Conservation (phyloP, 768 basidiomycete genomes). For the Tricholoma terreum region DNA sequence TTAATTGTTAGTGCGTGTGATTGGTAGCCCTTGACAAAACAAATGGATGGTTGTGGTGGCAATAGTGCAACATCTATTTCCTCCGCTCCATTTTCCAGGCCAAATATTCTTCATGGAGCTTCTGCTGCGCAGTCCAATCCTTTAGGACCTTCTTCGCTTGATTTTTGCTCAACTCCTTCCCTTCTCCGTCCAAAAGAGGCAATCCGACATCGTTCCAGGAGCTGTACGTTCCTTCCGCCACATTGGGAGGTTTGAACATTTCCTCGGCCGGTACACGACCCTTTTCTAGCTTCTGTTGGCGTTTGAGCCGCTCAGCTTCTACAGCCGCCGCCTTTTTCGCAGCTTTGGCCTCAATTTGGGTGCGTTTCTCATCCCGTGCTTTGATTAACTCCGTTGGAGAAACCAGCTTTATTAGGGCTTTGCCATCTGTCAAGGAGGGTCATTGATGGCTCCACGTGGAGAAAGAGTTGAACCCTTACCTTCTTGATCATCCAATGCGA, state of each 20-base stretch:
- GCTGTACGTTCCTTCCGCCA: conserved; percentile 66
- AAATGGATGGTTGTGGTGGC: conserved; percentile 5
- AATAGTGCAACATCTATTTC: conserved; percentile 12
- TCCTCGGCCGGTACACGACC: conserved; percentile 71
- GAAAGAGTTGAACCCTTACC: conserved; percentile 43
- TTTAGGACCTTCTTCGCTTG: conserved; percentile 75
- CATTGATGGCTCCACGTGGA: conserved; percentile 2
- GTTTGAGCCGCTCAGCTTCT: conserved; percentile 64
- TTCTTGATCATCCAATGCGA: conserved; percentile 96
- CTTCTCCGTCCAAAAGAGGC: conserved; percentile 81
- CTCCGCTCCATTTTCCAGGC: conserved; percentile 36
- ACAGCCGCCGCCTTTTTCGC: conserved; percentile 73
- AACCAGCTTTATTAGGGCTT: conserved; percentile 90
- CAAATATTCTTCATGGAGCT: conserved; percentile 76
- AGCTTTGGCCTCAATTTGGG: conserved; percentile 67
- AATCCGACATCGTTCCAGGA: conserved; percentile 85
- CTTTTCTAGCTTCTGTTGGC: conserved; percentile 78
- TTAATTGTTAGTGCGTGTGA: conserved; percentile 62
- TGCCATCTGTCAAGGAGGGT: conserved; percentile 61
- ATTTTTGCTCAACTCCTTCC: conserved; percentile 83
- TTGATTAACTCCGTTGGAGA: conserved; percentile 76
- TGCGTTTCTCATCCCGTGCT: conserved; percentile 86
- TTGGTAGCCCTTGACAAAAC: conserved; percentile 44
- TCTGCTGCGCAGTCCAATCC: conserved; percentile 68
- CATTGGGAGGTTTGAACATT: conserved; percentile 83